Evolutionary conservation across 106 monocot genomes (phyloP), one percentile per base, ranked within the genome.

Genomic region (Acorus calamus): DNA sequence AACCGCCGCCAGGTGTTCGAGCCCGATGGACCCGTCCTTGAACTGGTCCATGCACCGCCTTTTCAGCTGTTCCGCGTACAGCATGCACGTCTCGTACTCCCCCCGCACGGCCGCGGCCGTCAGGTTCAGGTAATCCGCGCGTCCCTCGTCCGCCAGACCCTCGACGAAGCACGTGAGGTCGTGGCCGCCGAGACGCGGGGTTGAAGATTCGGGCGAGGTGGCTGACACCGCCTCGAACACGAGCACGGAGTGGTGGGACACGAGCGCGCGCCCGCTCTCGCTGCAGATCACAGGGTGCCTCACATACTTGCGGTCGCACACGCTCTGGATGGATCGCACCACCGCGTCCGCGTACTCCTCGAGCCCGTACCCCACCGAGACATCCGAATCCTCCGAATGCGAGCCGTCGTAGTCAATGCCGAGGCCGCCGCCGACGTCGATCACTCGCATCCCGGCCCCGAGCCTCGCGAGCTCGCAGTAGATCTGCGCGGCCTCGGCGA

Each of bases 1-100:
- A 0, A 87, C 96, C 0, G 91, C 90, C 8, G 91, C 84, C 4
- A 96, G 82, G 66, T 87, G 96, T 55, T 96, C 96, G 5, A 96
- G 82, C 1, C 80, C 78, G 8, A 96, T 77, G 46, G 74, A 7
- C 3, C 96, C 96, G 9, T 87, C 90, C 71, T 91, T 96, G 74
- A 96, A 96, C 66, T 80, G 80, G 2, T 91, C 91, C 2, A 74
- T 66, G 14, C 82, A 90, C 3, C 68, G 73, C 49, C 64, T 56
- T 74, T 96, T 96, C 63, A 96, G 80, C 78, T 85, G 82, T 11
- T 91, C 90, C 2, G 69, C 67, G 47, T 72, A 84, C 2, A 72
- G 6, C 2, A 69, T 3, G 76, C 76, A 87, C 7, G 68, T 68
- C 7, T 85, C 81, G 53, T 58, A 74, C 56, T 96, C 96, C 0